Conservation (phyloP, 495 filamentous ascomycete species). For the Penicillium fimorum region DNA sequence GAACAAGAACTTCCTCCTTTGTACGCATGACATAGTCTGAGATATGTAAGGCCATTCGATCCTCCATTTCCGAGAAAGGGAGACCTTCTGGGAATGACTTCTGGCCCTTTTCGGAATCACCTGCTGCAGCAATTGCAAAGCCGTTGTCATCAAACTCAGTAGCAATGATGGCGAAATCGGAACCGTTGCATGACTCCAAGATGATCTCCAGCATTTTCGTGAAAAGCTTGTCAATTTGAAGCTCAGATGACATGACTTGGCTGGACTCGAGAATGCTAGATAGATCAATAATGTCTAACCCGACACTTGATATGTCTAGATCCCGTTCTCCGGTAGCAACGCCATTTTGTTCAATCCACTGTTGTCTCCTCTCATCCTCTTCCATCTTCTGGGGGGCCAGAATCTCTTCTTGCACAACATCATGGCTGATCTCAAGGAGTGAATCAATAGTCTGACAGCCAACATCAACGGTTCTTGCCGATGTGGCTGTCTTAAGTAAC, state of each 20-base stretch:
- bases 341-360: conserved; percentile 72
- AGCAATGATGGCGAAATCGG: conserved; percentile 75
- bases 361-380: conserved; percentile 59
- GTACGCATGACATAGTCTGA: conserved; percentile 81
- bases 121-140: conserved; percentile 78
- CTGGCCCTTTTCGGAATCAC: conserved; percentile 62
- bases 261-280: conserved; percentile 84
- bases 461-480: conserved; percentile 61
- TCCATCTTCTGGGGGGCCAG: conserved; percentile 45
- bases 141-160: conserved; percentile 67
- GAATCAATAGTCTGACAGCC: conserved; percentile 69
- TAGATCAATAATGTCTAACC: conserved; percentile 78
- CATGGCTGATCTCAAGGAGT: conserved; percentile 49
- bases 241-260: conserved; percentile 85
- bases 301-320: conserved; percentile 46
- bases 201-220: conserved; percentile 91
- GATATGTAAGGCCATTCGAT: conserved; percentile 73
- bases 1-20: conserved; percentile 77
- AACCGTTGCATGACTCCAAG: conserved; percentile 78
- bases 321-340: conserved; percentile 35
- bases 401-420: conserved; percentile 53
- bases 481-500: conserved; percentile 64
- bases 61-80: conserved; percentile 60
- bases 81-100: conserved; percentile 57
- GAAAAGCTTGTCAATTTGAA: conserved; percentile 78